Evolutionary conservation across 768 basidiomycete species (phyloP), one percentile per base, ranked within the genome.

Genomic region (Clathrus columnatus): DNA sequence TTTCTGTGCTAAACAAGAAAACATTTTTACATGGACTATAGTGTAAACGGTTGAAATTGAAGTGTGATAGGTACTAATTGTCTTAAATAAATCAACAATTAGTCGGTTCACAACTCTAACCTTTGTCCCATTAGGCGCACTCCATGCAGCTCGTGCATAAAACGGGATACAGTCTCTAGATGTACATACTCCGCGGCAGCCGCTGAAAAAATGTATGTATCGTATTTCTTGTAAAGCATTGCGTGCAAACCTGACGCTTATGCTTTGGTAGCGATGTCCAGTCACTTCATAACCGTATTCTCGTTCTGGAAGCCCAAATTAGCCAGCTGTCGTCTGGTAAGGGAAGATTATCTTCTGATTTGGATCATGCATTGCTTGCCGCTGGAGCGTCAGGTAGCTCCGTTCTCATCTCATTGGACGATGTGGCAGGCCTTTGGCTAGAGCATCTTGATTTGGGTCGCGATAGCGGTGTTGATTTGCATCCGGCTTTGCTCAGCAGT

Each of bases 1-100:
- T 29, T 45, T 46, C 5, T 45, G 48, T 53, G n/a, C 43, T 17
- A 14, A 30, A 30, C 43, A 24, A 28, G 36, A 18, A 27, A 26
- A n/a, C 0, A 8, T 26, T 14, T 57, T 8, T 32, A n/a, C 53
- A 24, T 51, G 36, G 10, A 56, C 42, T 1, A 5, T 2, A 91
- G 85, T 92, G 89, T 73, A 91, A 91, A 67, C 86, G 89, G 4
- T 75, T 91, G 51, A 92, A 92, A 62, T 76, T 91, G 51, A 89
- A 84, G 71, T 92, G 89, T 64, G 89, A 91, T 70, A 73, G 89
- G 51, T 53, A 56, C 29, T n/a, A n/a, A n/a, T n/a, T n/a, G n/a
- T n/a, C n/a, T n/a, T n/a, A n/a, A n/a, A n/a, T n/a, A n/a, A n/a
- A n/a, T n/a, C n/a, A n/a, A n/a, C n/a, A n/a, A n/a, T n/a, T n/a